Evolutionary conservation across 441 rosid species (phyloP).

Genomic region (Populus hybrid): DNA sequence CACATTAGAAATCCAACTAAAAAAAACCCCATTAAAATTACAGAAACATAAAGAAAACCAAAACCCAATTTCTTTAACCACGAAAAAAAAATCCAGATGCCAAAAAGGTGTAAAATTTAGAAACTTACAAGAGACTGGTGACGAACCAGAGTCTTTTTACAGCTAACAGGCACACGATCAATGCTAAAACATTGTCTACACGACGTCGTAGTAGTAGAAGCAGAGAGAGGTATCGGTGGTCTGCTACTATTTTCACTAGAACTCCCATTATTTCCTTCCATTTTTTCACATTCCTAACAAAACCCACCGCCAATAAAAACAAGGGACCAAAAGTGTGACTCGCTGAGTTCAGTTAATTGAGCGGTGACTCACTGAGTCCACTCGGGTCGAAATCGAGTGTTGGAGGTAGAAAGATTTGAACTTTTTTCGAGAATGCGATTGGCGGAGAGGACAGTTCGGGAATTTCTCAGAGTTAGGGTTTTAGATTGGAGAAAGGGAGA

Average conservation of each 20-base stretch:
- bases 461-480: background rate
- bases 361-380: background rate
- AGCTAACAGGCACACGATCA: slow-evolving; percentile 30
- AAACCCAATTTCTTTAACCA: background rate
- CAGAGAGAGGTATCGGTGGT: slow-evolving; percentile 59
- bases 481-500: background rate
- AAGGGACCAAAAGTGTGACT: background rate
- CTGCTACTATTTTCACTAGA: slow-evolving; percentile 44
- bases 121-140: slow-evolving; percentile 70
- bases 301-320: background rate
- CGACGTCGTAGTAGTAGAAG: slow-evolving; percentile 1
- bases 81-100: background rate
- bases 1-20: background rate
- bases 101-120: background rate
- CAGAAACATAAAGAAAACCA: background rate
- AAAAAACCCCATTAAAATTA: background rate
- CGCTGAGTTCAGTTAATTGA: background rate
- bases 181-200: slow-evolving; percentile 27
- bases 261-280: slow-evolving; percentile 61
- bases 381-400: background rate
- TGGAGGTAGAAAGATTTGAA: background rate
- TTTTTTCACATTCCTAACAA: slow-evolving; percentile 35
- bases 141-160: slow-evolving; percentile 58
- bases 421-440: background rate
- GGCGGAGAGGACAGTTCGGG: background rate